Evolutionary conservation across 2,329 filamentous ascomycete genomes (phyloP), one percentile per base, ranked within the genome.

Genomic region (Stromatinia cepivora): DNA sequence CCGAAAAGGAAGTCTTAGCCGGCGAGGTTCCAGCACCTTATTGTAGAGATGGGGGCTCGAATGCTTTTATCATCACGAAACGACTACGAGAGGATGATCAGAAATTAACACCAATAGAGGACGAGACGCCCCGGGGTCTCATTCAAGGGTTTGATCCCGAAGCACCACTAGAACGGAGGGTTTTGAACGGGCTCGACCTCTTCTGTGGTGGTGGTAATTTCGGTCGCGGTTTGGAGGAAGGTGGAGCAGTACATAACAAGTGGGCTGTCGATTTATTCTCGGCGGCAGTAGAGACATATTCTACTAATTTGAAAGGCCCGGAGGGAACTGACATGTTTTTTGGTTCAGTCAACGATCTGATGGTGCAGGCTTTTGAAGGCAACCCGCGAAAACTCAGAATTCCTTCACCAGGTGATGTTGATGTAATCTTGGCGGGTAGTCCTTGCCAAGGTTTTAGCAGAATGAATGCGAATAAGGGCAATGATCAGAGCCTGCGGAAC

Each of bases 181-280:
- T 82, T 70, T 81, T 92, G 11, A 81, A 81, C 7, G 90, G 89
- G 0, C 79, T 94, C 4, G 91, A 93, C 72, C 80, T 95, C 0
- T 96, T 92, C 75, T 92, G 90, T 73, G 92, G 92, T 0, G 89
- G 90, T 25, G 92, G 92, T 0, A 93, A 90, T 66, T 88, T 95
- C 65, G 92, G 92, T 7, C 84, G 90, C 42, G 92, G 92, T 0
- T 81, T 96, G 0, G 91, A 93, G 77, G 91, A 93, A 66, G 87
- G 87, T 0, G 87, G 88, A 0, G 87, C 83, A 0, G 83, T 93
- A 0, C 77, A 87, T 36, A 90, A 91, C 77, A 81, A 83, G 4
- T 90, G 87, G 82, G 87, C 87, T 0, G 89, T 94, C 36, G 92
- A 96, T 75, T 86, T 87, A 70, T 86, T 85, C 69, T 73, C 80